Evolutionary conservation across 345 rosid species (phyloP), one percentile per base, ranked within the genome.

Genomic region (Murraya koenigii): DNA sequence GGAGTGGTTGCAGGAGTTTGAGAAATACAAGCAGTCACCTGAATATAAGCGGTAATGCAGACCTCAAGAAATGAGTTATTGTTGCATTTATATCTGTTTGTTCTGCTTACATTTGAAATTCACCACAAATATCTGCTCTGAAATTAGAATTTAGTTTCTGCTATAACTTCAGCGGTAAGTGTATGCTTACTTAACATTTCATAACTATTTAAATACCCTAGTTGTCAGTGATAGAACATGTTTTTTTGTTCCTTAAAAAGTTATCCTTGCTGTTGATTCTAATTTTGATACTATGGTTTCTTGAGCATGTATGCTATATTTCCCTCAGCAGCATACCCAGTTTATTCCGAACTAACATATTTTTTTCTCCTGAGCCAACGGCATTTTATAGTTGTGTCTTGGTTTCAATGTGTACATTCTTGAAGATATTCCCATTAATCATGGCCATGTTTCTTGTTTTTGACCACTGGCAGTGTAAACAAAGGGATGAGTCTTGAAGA

Each of bases 401-500:
- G 61, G 28, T 4, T 32, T 33, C 49, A 32, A 6, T 33, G 38
- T 22, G 5, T 23, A 10, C 63, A 17, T 66, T 3, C 5, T n/a
- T 28, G 33, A 30, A 41, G 69, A 33, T 19, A 38, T 59, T 69
- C 22, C 74, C 41, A 69, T 77, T 39, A 69, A 25, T 15, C 28
- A 47, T 22, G 41, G 55, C 22, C 5, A 6, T 13, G 64, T 33
- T 77, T 5, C 55, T 77, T 39, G 44, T 30, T 35, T 73, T 62
- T 78, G 66, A 62, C 33, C 32, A 41, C 26, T 66, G 79, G 82
- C 87, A 94, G 97, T 66, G 89, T 92, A 79, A 96, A 94, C 85
- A 91, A 83, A 89, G 97, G 99, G 85, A 96, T 96, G 97, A 92
- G 81, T 54, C 67, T 96, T 78, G 97, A 89, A 74, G 98, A 94